Evolutionary conservation across 495 filamentous ascomycete genomes (phyloP).

Genomic region (Darksidea phi): DNA sequence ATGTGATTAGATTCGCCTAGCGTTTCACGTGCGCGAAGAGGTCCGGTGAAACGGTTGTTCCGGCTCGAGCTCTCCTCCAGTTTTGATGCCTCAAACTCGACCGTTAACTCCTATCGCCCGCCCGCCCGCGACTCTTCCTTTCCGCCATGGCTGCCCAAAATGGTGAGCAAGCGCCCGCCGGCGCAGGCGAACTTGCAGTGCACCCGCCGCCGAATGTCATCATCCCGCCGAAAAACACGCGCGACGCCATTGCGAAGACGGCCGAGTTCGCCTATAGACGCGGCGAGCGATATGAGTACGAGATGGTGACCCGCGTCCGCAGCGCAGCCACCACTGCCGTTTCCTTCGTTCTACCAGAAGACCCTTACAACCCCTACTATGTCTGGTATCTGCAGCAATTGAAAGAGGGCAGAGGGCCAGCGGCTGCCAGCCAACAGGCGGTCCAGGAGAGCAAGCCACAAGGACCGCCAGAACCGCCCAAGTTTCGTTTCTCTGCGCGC

Average conservation of each 20-base stretch:
- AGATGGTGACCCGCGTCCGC: conserved; percentile 81
- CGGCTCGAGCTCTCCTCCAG: background rate
- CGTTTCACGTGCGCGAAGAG: too few relatives aligned
- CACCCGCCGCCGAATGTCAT: conserved; percentile 17
- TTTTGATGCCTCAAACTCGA: background rate
- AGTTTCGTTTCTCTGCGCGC: conserved; percentile 90
- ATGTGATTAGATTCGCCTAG: too few relatives aligned
- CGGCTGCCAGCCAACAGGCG: conserved; percentile 68
- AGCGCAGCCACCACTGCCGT: conserved; percentile 75
- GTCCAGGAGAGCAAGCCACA: conserved; percentile 64
- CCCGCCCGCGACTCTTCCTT: background rate
- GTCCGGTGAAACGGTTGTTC: too few relatives aligned
- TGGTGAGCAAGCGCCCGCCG: conserved; percentile 3
- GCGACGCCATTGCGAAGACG: conserved; percentile 17
- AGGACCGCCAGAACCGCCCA: conserved; percentile 82
- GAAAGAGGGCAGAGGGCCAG: conserved; percentile 74
- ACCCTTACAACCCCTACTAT: conserved; percentile 87
- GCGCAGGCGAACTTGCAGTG: conserved; percentile 7
- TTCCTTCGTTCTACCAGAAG: conserved; percentile 76
- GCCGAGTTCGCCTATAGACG: conserved; percentile 6
- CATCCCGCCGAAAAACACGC: conserved; percentile 17
- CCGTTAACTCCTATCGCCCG: background rate
- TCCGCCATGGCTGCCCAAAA: conserved; percentile 53
- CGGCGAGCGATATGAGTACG: conserved; percentile 49
- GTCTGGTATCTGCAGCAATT: conserved; percentile 86